A percentile compares a stretch with the other conserved stretches of the same genome.
phyloP scores from a whole-genome alignment of 345 rosid species.

The Eucalyptus caleyi region DNA sequence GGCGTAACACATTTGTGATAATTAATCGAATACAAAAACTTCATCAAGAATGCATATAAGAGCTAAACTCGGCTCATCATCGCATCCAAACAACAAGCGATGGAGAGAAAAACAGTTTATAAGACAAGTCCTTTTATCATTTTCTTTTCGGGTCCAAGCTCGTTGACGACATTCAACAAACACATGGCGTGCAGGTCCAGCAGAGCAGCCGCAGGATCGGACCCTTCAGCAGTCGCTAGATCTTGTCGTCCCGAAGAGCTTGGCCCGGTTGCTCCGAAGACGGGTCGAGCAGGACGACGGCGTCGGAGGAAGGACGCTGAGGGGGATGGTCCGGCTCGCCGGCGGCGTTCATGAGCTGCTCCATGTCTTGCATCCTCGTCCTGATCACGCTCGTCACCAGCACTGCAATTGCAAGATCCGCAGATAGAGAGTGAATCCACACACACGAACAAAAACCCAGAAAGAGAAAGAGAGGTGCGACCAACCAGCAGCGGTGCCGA shows the following conservation, averaged over 20 bases:
- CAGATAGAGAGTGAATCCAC: background rate
- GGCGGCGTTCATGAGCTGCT: conserved; percentile 25
- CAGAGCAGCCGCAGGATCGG: background rate
- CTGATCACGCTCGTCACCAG: conserved; percentile 61
- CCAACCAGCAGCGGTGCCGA: conserved; percentile 72
- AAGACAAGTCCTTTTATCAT: background rate
- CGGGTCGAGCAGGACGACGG: background rate
- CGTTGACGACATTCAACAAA: background rate
- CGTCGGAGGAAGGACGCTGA: background rate
- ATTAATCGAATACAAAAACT: background rate
- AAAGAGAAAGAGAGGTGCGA: background rate
- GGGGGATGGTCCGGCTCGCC: conserved; percentile 12
- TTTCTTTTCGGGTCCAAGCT: background rate
- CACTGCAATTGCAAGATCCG: conserved; percentile 17
- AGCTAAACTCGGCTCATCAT: background rate
- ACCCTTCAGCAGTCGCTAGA: background rate
- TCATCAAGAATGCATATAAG: background rate
- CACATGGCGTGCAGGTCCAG: background rate
- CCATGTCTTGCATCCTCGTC: conserved; percentile 61
- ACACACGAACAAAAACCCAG: background rate
- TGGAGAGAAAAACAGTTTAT: background rate
- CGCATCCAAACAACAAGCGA: background rate
- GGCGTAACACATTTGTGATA: background rate
- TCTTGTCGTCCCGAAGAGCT: background rate
- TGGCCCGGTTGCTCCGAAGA: background rate